Base-by-base conservation (phyloP, 2,329 filamentous ascomycete species). In the Fragosphaeria purpurea region DNA sequence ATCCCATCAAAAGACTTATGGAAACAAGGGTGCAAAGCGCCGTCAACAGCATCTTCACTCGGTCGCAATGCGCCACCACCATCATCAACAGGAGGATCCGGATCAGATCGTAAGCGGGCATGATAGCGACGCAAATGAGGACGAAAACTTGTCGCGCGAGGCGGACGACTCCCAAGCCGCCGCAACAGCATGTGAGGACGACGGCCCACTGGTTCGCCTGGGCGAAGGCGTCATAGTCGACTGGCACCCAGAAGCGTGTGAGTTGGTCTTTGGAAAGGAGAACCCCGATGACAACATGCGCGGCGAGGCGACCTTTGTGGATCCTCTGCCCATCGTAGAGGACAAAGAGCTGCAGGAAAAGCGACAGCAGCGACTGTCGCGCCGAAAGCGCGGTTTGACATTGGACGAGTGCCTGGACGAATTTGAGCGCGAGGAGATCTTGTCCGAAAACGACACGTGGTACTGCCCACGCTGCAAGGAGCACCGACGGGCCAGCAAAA, bases 401-500 rank as follows among this genome's bases (percentile, higher is more conserved):
- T 75, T 98, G 5, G 85, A 93, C 30, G 89, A 96, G 59, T 98
- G 93, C 63, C 78, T 98, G 50, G 85, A 90, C 53, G 93, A 97
- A 66, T 97, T 95, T 58, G 88, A 93, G 62, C 91, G 91, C 63
- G 86, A 90, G 53, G 93, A 98, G 67, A 82, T 95, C 11, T 73
- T 98, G 5, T 96, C 91, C 0, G 88, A 96, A 64, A 86, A 94
- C 62, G 94, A 98, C 64, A 91, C 88, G 53, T 98, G 93, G 93
- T 97, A 94, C 64, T 98, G 93, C 63, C 91, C 88, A 51, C 81
- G 88, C 34, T 98, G 93, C 75, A 97, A 97, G 65, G 88, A 95
- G 60, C 85, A 95, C 61, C 82, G 88, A 12, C 83, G 88, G 53
- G 93, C 93, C 22, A 90, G 85, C 69, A 98, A 98, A 73, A 96